phyloP scores from a whole-genome alignment of 352 stramenopile species.

The Phytophthora rubi region DNA sequence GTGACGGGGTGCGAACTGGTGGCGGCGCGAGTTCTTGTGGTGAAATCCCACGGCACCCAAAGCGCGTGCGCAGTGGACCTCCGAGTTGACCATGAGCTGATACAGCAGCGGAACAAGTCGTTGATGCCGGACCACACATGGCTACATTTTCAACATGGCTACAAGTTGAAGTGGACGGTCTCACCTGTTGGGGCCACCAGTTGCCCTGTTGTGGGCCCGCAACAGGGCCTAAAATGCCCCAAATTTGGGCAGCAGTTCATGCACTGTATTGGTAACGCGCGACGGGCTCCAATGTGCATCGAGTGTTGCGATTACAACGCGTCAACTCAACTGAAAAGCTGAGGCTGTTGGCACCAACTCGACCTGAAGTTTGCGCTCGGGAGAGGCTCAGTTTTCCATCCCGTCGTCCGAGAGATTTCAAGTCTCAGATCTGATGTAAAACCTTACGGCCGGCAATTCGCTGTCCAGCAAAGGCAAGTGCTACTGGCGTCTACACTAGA shows the following conservation, averaged over 20 bases:
- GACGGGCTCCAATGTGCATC: neutral
- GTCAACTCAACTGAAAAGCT: neutral
- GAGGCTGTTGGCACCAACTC: neutral
- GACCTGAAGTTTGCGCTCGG: too few species aligned
- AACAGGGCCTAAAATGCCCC: too few species aligned
- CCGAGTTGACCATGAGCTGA: neutral
- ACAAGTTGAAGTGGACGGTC: neutral
- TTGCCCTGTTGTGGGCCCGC: too few species aligned
- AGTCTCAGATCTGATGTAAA: constrained; percentile 3
- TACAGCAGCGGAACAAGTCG: neutral
- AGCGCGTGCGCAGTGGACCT: neutral
- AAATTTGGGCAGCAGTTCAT: neutral
- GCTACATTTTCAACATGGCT: neutral
- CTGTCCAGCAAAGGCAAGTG: neutral
- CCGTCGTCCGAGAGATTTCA: neutral
- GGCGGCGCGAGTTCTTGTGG: constrained; percentile 13
- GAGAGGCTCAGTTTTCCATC: neutral
- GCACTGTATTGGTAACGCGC: neutral
- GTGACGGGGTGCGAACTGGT: constrained; percentile 9
- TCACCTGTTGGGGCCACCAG: neutral
- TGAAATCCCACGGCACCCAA: neutral
- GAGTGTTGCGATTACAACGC: neutral
- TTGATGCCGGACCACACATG: neutral
- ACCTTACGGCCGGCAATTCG: neutral
- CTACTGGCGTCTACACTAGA: neutral